Evolutionary conservation across 257 asterid genomes (phyloP), one percentile per base, ranked within the genome.

Genomic region (Handroanthus guayacan): DNA sequence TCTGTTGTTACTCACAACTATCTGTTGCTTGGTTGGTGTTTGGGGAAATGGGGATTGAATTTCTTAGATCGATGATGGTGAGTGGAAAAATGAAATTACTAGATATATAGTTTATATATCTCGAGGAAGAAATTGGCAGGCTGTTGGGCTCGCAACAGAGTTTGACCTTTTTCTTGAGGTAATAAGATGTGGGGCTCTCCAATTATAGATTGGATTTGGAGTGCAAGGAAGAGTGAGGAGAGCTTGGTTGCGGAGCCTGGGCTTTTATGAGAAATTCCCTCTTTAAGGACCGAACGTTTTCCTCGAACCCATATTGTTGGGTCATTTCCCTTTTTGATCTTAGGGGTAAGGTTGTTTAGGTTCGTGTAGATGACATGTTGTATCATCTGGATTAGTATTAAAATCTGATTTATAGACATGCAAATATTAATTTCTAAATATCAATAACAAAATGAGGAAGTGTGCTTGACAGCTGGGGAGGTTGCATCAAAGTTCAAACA

Each of bases 1-100:
- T 69, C 25, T 62, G 7, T 45, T 82, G 67, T 31, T 66, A 47
- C 71, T 52, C 36, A 77, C 20, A 20, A 72, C 51, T 37, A 60
- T 66, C 13, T 71, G 62, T 51, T 1, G 76, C 52, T 56, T 12
- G 54, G 45, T 25, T 25, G 31, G 38, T 17, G 57, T 17, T 56
- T 5, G 70, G 66, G 60, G 69, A 7, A 41, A 39, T 41, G 62
- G 60, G 47, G 10, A 8, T 58, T 57, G 67, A 25, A 25, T 25
- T 14, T n/a, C n/a, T n/a, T 60, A 9, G 76, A 16, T 74, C 6
- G 39, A 36, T 36, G 74, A 64, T 41, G 74, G 18, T 25, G 48
- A 5, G 65, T 38, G 6, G 36, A 47, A 47, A 63, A 71, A 6
- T 77, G 61, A 41, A 55, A 78, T 78, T 71, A 14, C 45, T 55